Base-by-base conservation (phyloP, 2,329 filamentous ascomycete genomes). In the Pseudonectria foliicola region DNA sequence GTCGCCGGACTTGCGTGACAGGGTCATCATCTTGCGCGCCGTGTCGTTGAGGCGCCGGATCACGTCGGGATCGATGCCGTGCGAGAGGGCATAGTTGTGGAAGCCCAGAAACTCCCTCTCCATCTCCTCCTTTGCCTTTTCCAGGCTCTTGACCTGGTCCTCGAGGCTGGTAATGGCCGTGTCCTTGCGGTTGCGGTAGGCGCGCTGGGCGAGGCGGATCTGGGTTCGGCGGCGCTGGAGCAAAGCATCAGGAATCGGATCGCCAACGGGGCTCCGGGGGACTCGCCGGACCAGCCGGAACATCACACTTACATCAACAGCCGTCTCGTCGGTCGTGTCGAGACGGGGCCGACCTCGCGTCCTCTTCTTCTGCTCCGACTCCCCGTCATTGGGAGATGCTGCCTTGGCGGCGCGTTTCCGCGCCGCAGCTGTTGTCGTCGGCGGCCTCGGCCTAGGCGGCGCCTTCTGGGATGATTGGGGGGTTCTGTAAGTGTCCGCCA, bases 161-260 rank as follows among this genome's bases (percentile, higher is more conserved):
- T 87, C 81, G 10, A 94, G 68, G 1, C 75, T 77, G 18, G 77
- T 73, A 37, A 94, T 90, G 5, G 84, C 83, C 14, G 74, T 81
- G 54, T 94, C 88, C 60, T 94, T 94, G 33, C 88, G 80, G 51
- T 83, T 77, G 12, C 88, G 77, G 54, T 94, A 94, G 1, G 86
- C 86, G 45, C 87, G 71, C 57, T 94, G 88, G 2, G 88, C 88
- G 35, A 90, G 73, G 15, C 88, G 80, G 44, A 95, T 92, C 56
- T 95, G 88, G 5, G 85, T 90, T 35, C 88, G 76, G 34, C 88
- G 82, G 42, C 86, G 81, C 83, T 85, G 27, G 27, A n/a, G 18
- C 38, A 58, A 50, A 36, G 29, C 10, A 31, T 37, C 25, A 33
- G 34, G 15, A 18, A 10, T 13, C 13, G 13, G 15, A n/a, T 37